A percentile compares a stretch with the other conserved stretches of the same genome.
Evolutionary conservation across 2,329 filamentous ascomycete genomes (phyloP).

Genomic region (Curvularia eragrostidis): DNA sequence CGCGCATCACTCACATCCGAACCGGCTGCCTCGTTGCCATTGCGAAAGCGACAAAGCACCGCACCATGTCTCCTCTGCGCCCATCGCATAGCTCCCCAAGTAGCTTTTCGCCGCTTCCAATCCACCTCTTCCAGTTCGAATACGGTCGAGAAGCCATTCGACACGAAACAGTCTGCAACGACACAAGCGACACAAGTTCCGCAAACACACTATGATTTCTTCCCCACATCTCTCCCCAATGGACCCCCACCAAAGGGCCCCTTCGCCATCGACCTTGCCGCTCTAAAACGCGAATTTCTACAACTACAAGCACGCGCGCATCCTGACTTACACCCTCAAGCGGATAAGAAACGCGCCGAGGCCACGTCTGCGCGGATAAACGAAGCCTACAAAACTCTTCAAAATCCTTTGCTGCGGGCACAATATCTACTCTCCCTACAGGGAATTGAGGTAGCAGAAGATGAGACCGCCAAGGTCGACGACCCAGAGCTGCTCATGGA

Average conservation of each 20-base stretch:
- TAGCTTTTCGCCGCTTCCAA: slow-evolving; percentile 30
- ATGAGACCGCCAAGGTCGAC: slow-evolving; percentile 75
- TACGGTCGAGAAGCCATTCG: slow-evolving; percentile 26
- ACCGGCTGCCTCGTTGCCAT: slow-evolving; percentile 17
- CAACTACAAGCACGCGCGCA: slow-evolving; percentile 79
- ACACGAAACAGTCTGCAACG: slow-evolving; percentile 15
- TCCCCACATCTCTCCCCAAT: slow-evolving; percentile 76
- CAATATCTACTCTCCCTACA: slow-evolving; percentile 80
- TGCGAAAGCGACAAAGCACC: slow-evolving; percentile 26
- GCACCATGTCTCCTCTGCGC: slow-evolving; percentile 38
- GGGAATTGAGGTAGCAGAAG: slow-evolving; percentile 78
- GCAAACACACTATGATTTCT: slow-evolving; percentile 82
- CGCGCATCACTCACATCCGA: slow-evolving; percentile 31
- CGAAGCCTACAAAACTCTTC: slow-evolving; percentile 86
- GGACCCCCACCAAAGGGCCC: slow-evolving; percentile 80
- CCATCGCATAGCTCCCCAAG: slow-evolving; percentile 19
- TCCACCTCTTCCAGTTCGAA: slow-evolving; percentile 27
- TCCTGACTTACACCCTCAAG: slow-evolving; percentile 67
- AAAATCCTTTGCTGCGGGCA: slow-evolving; percentile 79
- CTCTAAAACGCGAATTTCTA: slow-evolving; percentile 84
- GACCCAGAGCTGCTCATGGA: slow-evolving; percentile 76
- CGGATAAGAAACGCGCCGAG: slow-evolving; percentile 69
- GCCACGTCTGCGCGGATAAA: slow-evolving; percentile 84
- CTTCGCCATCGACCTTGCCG: slow-evolving; percentile 74
- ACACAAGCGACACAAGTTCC: slow-evolving; percentile 5